phyloP scores from a whole-genome alignment of 73 alveolate species.

The Tetrahymena malaccensis region DNA sequence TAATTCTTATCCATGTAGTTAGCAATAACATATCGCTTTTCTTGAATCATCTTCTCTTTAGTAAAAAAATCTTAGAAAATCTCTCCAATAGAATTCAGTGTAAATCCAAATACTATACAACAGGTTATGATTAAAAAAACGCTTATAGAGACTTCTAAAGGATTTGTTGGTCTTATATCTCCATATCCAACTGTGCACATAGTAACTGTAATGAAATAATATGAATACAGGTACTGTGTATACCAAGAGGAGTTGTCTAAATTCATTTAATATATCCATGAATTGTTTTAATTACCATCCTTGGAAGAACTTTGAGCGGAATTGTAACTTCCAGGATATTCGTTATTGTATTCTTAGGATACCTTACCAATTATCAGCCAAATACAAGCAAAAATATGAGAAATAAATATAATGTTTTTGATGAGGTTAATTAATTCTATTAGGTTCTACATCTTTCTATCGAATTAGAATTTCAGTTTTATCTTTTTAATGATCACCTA shows the following conservation, averaged over 20 bases:
- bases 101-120: not conserved
- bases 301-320: not conserved
- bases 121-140: not conserved
- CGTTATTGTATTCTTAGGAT: not conserved
- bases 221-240: constrained; percentile 1
- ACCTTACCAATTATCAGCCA: not conserved
- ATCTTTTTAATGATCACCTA: not conserved
- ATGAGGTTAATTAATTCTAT: constrained; percentile 20
- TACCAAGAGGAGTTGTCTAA: not conserved
- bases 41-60: not conserved
- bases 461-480: not conserved
- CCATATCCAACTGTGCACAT: constrained; percentile 40
- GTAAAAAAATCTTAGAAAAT: not conserved
- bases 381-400: constrained; percentile 29
- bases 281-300: not conserved
- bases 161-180: constrained; percentile 8
- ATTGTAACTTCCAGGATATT: not conserved
- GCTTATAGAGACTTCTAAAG: not conserved
- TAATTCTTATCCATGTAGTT: not conserved
- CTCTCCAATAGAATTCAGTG: not conserved
- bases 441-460: not conserved
- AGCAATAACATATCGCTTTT: not conserved
- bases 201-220: constrained; percentile 22
- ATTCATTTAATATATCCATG: not conserved
- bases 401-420: constrained; percentile 7